These are phyloP conservation scores for Myriosclerotinia scirpicola DNA, from an alignment of 2,329 filamentous ascomycete genomes.

Conservation along the genomic window DNA sequence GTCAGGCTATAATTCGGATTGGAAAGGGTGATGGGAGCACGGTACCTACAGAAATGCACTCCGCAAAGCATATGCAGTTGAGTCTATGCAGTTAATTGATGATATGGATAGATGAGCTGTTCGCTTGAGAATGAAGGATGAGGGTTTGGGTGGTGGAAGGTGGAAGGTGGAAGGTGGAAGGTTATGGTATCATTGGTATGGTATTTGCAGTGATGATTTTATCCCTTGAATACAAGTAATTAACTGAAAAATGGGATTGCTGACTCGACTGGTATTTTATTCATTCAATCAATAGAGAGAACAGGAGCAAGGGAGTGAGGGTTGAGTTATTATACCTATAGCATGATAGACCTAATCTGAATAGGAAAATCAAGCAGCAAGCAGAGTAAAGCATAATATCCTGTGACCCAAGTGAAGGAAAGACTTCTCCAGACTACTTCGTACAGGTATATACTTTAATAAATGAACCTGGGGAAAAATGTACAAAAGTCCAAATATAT, in stretches of 20 bases:
- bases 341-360: constrained; percentile 1
- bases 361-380: neutral
- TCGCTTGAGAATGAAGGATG: neutral
- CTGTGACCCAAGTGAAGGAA: neutral
- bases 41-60: constrained; percentile 15
- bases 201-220: no score
- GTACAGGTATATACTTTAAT: neutral
- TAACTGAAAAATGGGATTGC: no score
- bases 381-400: neutral
- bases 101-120: constrained; percentile 4
- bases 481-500: neutral
- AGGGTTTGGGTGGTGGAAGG: no score
- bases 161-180: no score
- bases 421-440: no score
- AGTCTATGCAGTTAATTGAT: neutral
- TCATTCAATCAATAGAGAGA: neutral
- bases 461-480: constrained; percentile 2
- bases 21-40: neutral
- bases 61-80: constrained; percentile 16
- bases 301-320: neutral
- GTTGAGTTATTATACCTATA: neutral
- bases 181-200: no score
- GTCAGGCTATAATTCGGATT: constrained; percentile 26
- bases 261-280: no score
- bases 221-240: no score